These are phyloP conservation scores for Periglandula ipomoeae DNA, from an alignment of 2,329 filamentous ascomycete genomes.

Conservation along the genomic window DNA sequence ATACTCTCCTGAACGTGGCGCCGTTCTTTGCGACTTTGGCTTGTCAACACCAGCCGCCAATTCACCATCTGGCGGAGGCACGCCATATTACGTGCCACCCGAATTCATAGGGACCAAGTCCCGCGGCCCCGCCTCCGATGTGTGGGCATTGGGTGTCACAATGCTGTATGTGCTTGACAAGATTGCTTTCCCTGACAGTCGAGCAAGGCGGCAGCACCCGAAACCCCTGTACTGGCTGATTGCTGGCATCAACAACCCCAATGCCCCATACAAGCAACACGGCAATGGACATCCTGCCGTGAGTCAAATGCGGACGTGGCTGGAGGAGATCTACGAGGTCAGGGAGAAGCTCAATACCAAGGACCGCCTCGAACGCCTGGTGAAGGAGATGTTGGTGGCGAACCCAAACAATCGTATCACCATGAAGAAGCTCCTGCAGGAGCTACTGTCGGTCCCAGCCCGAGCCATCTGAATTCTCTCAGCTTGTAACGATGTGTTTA, in stretches of 20 bases:
- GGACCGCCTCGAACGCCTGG: constrained; percentile 41
- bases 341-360: constrained; percentile 34
- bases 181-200: constrained; percentile 44
- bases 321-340: constrained; percentile 42
- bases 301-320: constrained; percentile 47
- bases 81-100: constrained; percentile 52
- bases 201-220: constrained; percentile 37
- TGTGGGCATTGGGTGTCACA: constrained; percentile 51
- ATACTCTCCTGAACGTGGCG: constrained; percentile 48
- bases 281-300: constrained; percentile 33
- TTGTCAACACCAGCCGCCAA: constrained; percentile 39
- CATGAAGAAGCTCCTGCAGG: constrained; percentile 40
- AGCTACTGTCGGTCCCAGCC: constrained; percentile 26
- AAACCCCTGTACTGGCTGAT: constrained; percentile 50
- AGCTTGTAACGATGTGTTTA: neutral
- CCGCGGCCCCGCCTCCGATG: constrained; percentile 46
- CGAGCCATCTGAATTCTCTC: constrained; percentile 3
- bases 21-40: constrained; percentile 52
- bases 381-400: constrained; percentile 45
- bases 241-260: constrained; percentile 41
- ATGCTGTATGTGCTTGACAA: constrained; percentile 51
- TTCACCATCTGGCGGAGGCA: constrained; percentile 43
- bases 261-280: constrained; percentile 21
- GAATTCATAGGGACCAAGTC: constrained; percentile 48
- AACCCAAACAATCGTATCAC: constrained; percentile 43